A percentile compares a stretch with the other conserved stretches of the same genome.
Conservation (phyloP, 768 basidiomycete species). For the Lanmaoa rubissima region DNA sequence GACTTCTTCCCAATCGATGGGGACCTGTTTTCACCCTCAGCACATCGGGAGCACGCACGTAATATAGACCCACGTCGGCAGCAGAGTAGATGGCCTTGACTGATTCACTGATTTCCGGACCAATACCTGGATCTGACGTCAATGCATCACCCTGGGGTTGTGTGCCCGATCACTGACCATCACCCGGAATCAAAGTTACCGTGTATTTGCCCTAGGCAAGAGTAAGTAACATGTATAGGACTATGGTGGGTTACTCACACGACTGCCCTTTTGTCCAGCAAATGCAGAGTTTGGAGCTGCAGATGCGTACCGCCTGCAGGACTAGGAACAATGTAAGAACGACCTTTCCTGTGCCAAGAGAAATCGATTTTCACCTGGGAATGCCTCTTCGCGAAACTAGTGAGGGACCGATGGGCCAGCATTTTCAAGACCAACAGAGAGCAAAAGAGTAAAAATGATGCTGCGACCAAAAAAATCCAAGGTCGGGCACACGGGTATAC, state of each 20-base stretch:
- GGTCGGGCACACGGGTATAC: constrained; percentile 19
- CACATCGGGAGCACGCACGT: not conserved
- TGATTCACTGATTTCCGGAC: constrained; percentile 96
- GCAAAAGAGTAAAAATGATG: constrained; percentile 7
- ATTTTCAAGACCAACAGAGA: constrained; percentile 39
- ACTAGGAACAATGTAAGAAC: constrained; percentile 35
- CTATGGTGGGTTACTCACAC: constrained; percentile 50
- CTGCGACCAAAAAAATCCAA: constrained; percentile 16
- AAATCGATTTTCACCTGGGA: constrained; percentile 43
- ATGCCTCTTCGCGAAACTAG: constrained; percentile 49
- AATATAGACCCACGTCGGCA: constrained; percentile 59
- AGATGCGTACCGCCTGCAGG: constrained; percentile 62
- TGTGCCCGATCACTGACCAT: constrained; percentile 56
- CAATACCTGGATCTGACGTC: constrained; percentile 69
- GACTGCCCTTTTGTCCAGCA: constrained; percentile 83
- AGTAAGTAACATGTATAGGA: constrained; percentile 2
- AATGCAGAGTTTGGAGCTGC: constrained; percentile 84
- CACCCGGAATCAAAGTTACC: constrained; percentile 95
- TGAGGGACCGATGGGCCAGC: constrained; percentile 58
- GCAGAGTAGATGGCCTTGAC: constrained; percentile 91
- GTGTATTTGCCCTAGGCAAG: constrained; percentile 84
- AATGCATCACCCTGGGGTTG: constrained; percentile 7
- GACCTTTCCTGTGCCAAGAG: not conserved
- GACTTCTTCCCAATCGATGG: constrained; percentile 99
- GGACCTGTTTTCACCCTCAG: constrained; percentile 59